A percentile compares a stretch with the other conserved stretches of the same genome.
These are phyloP conservation scores for Elaphomyces granulatus DNA, from an alignment of 495 filamentous ascomycete species.

Conservation along the genomic window DNA sequence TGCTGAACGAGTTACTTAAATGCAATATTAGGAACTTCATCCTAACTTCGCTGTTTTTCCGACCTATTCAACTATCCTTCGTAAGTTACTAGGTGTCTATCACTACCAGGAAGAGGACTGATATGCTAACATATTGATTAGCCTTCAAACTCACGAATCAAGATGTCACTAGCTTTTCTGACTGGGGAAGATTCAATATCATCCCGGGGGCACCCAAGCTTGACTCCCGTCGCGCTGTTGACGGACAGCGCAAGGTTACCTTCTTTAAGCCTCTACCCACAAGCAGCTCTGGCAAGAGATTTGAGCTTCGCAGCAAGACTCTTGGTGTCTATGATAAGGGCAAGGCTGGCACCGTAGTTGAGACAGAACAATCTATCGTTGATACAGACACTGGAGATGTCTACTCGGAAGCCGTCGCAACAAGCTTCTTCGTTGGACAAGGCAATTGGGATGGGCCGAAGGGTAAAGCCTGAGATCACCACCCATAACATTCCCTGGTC, in stretches of 20 bases:
- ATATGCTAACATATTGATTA: conserved; percentile 11
- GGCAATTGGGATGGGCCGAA: conserved; percentile 88
- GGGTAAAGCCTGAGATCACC: conserved; percentile 30
- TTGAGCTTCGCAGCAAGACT: conserved; percentile 66
- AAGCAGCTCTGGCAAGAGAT: conserved; percentile 53
- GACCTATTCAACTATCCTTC: conserved; percentile 71
- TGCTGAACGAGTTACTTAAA: not conserved
- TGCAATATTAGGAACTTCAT: conserved; percentile 53
- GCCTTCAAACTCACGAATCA: conserved; percentile 67
- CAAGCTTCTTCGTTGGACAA: conserved; percentile 68
- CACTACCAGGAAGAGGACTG: not conserved
- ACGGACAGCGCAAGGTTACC: conserved; percentile 70
- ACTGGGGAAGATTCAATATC: conserved; percentile 35
- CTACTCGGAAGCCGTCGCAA: conserved; percentile 52
- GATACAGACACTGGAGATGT: conserved; percentile 55
- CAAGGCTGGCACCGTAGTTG: conserved; percentile 65
- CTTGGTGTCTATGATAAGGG: conserved; percentile 89
- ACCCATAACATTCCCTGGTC: too few relatives aligned
- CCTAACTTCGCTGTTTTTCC: conserved; percentile 75
- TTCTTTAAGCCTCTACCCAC: conserved; percentile 66
- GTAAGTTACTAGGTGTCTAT: conserved; percentile 27
- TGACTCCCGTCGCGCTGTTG: conserved; percentile 59
- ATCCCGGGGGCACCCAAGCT: conserved; percentile 70
- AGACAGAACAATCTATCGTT: conserved; percentile 64
- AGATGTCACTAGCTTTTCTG: conserved; percentile 82